Evolutionary conservation across 805 yeast species (phyloP).

Genomic region (Candida saitoana): DNA sequence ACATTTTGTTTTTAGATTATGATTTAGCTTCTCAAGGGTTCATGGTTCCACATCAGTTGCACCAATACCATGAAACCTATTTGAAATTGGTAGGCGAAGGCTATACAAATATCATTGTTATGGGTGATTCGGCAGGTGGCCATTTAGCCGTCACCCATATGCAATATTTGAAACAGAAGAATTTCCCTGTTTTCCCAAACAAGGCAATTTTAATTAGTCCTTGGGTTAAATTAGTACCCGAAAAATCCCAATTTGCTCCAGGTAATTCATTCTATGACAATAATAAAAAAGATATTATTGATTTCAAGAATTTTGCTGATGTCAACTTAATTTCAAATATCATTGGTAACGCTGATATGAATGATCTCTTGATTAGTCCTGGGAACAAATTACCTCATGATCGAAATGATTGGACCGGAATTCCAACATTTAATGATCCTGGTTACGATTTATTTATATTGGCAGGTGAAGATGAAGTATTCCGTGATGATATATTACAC

Average conservation of each 20-base stretch:
- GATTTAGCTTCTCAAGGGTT: constrained; percentile 26
- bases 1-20: constrained; percentile 30
- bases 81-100: constrained; percentile 17
- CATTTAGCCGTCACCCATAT: constrained; percentile 29
- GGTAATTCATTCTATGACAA: constrained; percentile 36
- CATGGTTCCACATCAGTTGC: constrained; percentile 30
- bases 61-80: constrained; percentile 28
- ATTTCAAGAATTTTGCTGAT: constrained; percentile 3
- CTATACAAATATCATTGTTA: constrained; percentile 24
- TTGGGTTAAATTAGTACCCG: constrained; percentile 33
- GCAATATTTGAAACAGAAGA: constrained; percentile 20
- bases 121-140: constrained; percentile 46
- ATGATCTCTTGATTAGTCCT: constrained; percentile 20
- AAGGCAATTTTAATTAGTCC: constrained; percentile 30
- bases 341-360: constrained; percentile 13
- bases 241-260: constrained; percentile 15
- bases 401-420: constrained; percentile 28
- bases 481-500: constrained; percentile 36
- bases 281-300: constrained; percentile 16
- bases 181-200: constrained; percentile 17
- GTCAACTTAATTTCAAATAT: constrained; percentile 5
- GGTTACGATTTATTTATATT: constrained; percentile 25
- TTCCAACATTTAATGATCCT: constrained; percentile 26
- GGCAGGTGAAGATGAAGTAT: constrained; percentile 40
- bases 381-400: constrained; percentile 17